Evolutionary conservation across 2,329 filamentous ascomycete species (phyloP), one percentile per base, ranked within the genome.

Genomic region (Curvularia spicifera): DNA sequence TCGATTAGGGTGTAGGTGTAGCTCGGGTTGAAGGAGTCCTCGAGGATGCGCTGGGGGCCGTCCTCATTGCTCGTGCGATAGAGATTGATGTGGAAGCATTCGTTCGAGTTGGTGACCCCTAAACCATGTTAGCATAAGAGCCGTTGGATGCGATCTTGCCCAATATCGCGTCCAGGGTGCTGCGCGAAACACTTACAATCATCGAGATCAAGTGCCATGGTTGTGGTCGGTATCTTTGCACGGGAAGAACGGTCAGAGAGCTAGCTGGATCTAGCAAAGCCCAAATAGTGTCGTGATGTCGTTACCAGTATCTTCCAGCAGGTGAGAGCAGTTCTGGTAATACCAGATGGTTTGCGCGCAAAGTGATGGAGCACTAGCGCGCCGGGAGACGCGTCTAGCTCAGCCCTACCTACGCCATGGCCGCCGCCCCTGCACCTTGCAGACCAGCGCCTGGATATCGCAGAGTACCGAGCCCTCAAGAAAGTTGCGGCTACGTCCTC

Each of bases 1-100:
- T 92, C 92, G 68, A 98, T 97, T 63, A 99, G 90, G 1, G 91
- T 82, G 77, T 98, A 97, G 18, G 94, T 97, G 76, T 93, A 96
- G 71, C 86, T 85, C 0, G 95, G 96, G 60, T 91, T 84, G 77
- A 99, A 98, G 28, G 85, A 66, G 89, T 79, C 31, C 83, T 85
- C 68, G 85, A 86, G 84, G 72, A 63, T 65, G 51, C 61, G 69
- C 58, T 68, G 56, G 10, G 59, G 57, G 37, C 67, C 60, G 56
- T 54, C 59, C 35, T 65, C 47, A 35, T 61, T 52, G 43, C 45
- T 57, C 7, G 71, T 68, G 18, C 76, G 75, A 56, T 71, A 70
- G 13, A 78, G 68, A 51, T 74, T 78, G 65, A 79, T 68, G 52
- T 73, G 62, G 59, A 78, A 71, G 61, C 71, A 73, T 37, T 78